phyloP scores from a whole-genome alignment of 495 filamentous ascomycete genomes.

The Lasiosphaeriaceae sp. region DNA sequence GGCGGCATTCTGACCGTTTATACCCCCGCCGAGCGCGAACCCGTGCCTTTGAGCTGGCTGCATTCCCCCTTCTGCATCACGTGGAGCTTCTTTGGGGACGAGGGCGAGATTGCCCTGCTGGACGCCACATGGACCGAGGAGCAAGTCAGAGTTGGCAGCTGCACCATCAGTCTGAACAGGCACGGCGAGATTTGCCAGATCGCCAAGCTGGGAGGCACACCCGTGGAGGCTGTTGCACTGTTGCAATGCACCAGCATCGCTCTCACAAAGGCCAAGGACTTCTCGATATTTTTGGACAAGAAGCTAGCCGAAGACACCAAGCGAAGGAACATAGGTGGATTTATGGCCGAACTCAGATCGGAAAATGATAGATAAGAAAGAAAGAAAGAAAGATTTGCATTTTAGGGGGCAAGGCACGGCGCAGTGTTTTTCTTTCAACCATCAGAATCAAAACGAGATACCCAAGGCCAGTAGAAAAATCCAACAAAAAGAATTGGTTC shows the following conservation, averaged over 20 bases:
- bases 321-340: constrained; percentile 67
- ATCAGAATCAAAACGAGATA: constrained; percentile 23
- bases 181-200: constrained; percentile 90
- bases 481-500: neutral
- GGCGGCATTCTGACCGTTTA: constrained; percentile 80
- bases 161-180: constrained; percentile 81
- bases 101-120: constrained; percentile 56
- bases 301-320: constrained; percentile 72
- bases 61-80: constrained; percentile 87
- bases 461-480: constrained; percentile 15
- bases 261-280: constrained; percentile 70
- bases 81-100: constrained; percentile 72
- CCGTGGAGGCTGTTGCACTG: constrained; percentile 72
- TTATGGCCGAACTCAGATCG: constrained; percentile 74
- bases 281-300: constrained; percentile 65
- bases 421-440: neutral
- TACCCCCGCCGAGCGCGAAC: constrained; percentile 77
- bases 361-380: constrained; percentile 65
- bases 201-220: constrained; percentile 77
- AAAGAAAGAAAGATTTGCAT: constrained; percentile 4
- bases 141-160: constrained; percentile 75
- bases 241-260: constrained; percentile 67
- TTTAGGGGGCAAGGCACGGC: neutral
- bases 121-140: constrained; percentile 84
- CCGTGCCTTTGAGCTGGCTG: constrained; percentile 81